A percentile compares a stretch with the other conserved stretches of the same genome.
These are phyloP conservation scores for Cnidoscolus chayamansa DNA, from an alignment of 441 rosid genomes.

Conservation along the genomic window DNA sequence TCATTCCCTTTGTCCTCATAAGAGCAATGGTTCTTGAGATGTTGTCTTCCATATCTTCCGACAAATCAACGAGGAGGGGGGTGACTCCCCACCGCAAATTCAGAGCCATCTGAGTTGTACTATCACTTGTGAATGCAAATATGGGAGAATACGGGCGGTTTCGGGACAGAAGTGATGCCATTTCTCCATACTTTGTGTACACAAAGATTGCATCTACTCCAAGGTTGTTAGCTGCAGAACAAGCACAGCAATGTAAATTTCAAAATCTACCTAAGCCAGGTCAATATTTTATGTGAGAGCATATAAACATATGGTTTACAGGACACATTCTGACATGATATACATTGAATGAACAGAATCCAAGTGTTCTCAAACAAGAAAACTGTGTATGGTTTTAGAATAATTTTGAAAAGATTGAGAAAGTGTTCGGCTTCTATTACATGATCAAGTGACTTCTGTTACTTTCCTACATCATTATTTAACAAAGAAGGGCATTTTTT, in stretches of 20 bases:
- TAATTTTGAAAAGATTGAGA: neutral
- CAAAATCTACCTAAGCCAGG: neutral
- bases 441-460: neutral
- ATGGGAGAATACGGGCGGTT: conserved; percentile 87
- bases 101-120: conserved; percentile 62
- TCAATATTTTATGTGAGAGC: neutral
- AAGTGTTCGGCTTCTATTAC: neutral
- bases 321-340: no score
- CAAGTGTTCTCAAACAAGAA: no score
- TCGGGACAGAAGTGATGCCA: conserved; percentile 79
- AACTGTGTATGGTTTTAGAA: neutral
- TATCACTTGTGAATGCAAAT: conserved; percentile 70
- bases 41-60: conserved; percentile 83
- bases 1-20: conserved; percentile 76
- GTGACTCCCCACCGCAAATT: conserved; percentile 90
- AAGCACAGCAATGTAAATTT: neutral
- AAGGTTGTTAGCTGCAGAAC: conserved; percentile 73
- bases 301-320: neutral
- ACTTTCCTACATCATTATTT: neutral
- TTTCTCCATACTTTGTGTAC: conserved; percentile 72
- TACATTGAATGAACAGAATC: no score
- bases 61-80: conserved; percentile 69
- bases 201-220: conserved; percentile 86
- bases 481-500: neutral
- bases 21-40: conserved; percentile 67